Base-by-base conservation (phyloP, 345 rosid species). In the Citrus cavaleriei region DNA sequence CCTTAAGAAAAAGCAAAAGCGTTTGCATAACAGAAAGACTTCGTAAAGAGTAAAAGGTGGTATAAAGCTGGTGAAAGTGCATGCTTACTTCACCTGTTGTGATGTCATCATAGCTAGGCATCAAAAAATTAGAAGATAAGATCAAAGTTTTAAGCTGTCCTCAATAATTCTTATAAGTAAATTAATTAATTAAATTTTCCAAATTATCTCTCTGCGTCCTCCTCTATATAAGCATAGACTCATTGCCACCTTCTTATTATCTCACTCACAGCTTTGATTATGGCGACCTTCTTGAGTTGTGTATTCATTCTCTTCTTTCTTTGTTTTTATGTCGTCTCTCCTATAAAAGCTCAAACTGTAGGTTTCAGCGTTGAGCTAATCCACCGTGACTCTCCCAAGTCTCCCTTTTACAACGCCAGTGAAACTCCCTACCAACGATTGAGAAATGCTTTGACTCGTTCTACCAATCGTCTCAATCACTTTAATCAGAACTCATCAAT, bases 361-460 rank as follows among this genome's bases (percentile, higher is more conserved):
- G 80, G 89, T 12, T 84, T 87, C 59, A 80, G 78, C 9, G 14
- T 77, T 12, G 83, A 83, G 28, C 82, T 81, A 1, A 81, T 87
- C 27, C 86, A 63, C 51, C 77, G 82, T 1, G 87, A 84, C 77
- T 81, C 87, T 10, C 79, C 87, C 0, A 64, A 78, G 2, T 84
- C 87, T 10, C 87, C 87, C 27, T 49, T 87, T 4, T 73, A 69
- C 34, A 40, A 81, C 61, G 76, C 76, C 7, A 25, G 21, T 5
- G 72, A 66, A 54, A 66, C 79, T 37, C 79, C 72, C 54, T 51
- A 51, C 51, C 72, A 76, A 51, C 64, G 79, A 25, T 2, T 82
- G 10, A 49, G 24, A 6, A 77, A 68, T 7, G 73, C 83, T 1
- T 13, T 77, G 0, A 73, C 69, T n/a, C 83, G 78, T 32, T 83